Evolutionary conservation across 2,329 filamentous ascomycete species (phyloP).

Genomic region (Sarocladiaceae sp.): DNA sequence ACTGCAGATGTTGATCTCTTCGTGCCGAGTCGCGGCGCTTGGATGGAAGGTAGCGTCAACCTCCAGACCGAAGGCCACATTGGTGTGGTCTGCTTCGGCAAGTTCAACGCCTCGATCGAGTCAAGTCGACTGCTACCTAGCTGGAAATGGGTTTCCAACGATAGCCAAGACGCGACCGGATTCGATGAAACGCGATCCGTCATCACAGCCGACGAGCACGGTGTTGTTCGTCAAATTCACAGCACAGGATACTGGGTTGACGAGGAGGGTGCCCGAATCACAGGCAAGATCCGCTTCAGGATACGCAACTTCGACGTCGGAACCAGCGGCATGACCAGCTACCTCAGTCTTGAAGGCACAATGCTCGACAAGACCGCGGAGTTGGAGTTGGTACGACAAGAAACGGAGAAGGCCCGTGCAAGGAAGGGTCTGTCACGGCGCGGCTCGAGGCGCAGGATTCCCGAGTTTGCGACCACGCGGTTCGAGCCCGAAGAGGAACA

Average conservation of each 20-base stretch:
- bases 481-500: slow-evolving; percentile 45
- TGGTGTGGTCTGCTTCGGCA: slow-evolving; percentile 82
- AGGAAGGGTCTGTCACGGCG: slow-evolving; percentile 28
- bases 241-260: slow-evolving; percentile 73
- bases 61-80: slow-evolving; percentile 86
- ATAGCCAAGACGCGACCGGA: slow-evolving; percentile 30
- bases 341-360: slow-evolving; percentile 84
- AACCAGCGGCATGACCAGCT: slow-evolving; percentile 69
- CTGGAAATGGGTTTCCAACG: slow-evolving; percentile 75
- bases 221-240: slow-evolving; percentile 48
- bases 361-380: slow-evolving; percentile 70
- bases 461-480: slow-evolving; percentile 54
- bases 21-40: slow-evolving; percentile 66
- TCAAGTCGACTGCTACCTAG: slow-evolving; percentile 66
- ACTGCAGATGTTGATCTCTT: slow-evolving; percentile 86
- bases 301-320: slow-evolving; percentile 84
- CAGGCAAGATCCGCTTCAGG: slow-evolving; percentile 68
- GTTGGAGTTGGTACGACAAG: slow-evolving; percentile 40
- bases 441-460: slow-evolving; percentile 33
- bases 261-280: slow-evolving; percentile 62
- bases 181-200: slow-evolving; percentile 39
- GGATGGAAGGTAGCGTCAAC: slow-evolving; percentile 77
- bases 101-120: slow-evolving; percentile 88
- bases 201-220: slow-evolving; percentile 42
- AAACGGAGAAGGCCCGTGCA: slow-evolving; percentile 36